Evolutionary conservation across 352 stramenopile species (phyloP).

Genomic region (Plasmopara muralis): DNA sequence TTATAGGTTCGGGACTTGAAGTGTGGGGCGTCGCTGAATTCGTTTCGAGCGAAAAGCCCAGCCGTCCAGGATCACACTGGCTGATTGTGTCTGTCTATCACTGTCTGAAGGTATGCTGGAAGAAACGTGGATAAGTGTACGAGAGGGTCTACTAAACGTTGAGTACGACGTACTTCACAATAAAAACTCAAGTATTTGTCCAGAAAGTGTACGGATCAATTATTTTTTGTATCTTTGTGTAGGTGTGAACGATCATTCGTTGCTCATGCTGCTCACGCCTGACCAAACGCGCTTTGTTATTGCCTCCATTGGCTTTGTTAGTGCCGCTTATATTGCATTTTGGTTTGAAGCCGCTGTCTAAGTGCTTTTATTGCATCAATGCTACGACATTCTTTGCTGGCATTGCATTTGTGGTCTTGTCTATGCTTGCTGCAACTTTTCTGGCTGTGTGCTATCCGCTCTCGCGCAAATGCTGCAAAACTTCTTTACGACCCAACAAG

Average conservation of each 20-base stretch:
- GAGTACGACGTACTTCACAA: conserved; percentile 12
- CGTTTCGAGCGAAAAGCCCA: conserved; percentile 1
- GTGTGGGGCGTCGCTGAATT: conserved; percentile 14
- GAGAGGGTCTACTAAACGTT: conserved; percentile 14
- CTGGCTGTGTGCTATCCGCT: conserved; percentile 9
- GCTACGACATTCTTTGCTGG: conserved; percentile 24
- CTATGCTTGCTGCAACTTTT: conserved; percentile 16
- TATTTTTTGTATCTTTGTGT: not conserved
- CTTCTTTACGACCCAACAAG: conserved; percentile 2
- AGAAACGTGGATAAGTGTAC: conserved; percentile 8
- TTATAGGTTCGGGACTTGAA: conserved; percentile 2
- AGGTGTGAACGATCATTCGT: conserved; percentile 35
- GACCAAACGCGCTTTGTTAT: conserved; percentile 27
- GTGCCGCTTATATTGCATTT: conserved; percentile 9
- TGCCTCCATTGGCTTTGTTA: conserved; percentile 25
- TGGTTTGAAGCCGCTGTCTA: conserved; percentile 19
- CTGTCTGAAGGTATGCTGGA: conserved; percentile 8
- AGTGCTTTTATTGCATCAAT: conserved; percentile 3
- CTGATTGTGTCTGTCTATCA: conserved; percentile 14
- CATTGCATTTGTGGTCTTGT: conserved; percentile 14
- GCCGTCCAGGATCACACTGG: conserved; percentile 10
- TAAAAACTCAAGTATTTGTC: not conserved
- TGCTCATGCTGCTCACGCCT: conserved; percentile 47
- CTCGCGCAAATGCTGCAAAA: not conserved
- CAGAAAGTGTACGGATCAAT: not conserved